Evolutionary conservation across 169 alveolate genomes (phyloP).

Genomic region (Amoebophrya sp.): DNA sequence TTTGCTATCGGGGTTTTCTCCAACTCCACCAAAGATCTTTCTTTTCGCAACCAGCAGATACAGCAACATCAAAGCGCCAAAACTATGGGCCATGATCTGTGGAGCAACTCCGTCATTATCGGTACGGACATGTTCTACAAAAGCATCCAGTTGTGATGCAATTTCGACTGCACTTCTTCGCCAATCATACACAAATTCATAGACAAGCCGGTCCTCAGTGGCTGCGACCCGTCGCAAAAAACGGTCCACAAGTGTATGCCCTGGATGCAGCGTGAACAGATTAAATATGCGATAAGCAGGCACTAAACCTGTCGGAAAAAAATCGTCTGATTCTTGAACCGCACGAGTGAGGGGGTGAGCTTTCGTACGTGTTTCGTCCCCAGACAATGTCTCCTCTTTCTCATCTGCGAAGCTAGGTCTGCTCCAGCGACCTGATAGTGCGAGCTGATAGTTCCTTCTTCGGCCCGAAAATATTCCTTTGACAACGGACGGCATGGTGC

Average conservation of each 20-base stretch:
- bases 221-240: background rate
- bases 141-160: background rate
- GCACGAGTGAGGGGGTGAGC: background rate
- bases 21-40: too few species aligned
- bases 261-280: background rate
- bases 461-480: background rate
- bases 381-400: too few species aligned
- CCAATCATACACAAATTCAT: slow-evolving; percentile 1
- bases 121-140: background rate
- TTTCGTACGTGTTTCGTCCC: background rate
- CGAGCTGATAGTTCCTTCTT: background rate
- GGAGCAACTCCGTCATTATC: background rate
- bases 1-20: too few species aligned
- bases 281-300: background rate
- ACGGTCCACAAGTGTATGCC: background rate
- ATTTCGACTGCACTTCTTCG: background rate
- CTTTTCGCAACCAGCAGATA: background rate
- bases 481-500: background rate
- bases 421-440: background rate
- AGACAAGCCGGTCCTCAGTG: background rate
- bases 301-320: background rate
- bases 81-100: background rate
- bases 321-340: background rate
- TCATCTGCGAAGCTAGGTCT: background rate
- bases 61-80: background rate